phyloP scores from a whole-genome alignment of 257 asterid genomes.

The Solanum chiquidenum region DNA sequence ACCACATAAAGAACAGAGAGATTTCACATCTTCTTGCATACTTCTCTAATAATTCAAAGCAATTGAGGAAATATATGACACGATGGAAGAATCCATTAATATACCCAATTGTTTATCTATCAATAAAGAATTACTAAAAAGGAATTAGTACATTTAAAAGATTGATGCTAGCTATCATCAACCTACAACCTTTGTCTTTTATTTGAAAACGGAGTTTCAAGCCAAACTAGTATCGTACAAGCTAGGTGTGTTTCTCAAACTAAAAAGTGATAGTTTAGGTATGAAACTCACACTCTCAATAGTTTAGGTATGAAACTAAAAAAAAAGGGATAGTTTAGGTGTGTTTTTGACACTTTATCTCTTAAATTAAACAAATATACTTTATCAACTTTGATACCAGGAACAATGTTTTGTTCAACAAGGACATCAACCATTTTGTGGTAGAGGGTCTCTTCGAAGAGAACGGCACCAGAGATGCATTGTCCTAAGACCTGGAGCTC shows the following conservation, averaged over 20 bases:
- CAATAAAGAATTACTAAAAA: neutral
- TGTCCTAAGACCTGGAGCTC: constrained; percentile 2
- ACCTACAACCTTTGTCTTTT: neutral
- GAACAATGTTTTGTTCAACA: constrained; percentile 13
- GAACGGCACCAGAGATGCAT: neutral
- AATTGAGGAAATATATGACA: neutral
- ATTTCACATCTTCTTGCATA: neutral
- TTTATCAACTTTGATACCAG: constrained; percentile 16
- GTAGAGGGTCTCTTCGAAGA: neutral
- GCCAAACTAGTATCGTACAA: neutral
- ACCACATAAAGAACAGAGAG: neutral
- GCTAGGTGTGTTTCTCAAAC: too few relatives aligned
- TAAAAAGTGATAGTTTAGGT: too few relatives aligned
- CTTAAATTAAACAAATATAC: neutral
- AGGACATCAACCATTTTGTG: constrained; percentile 13
- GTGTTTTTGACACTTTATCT: too few relatives aligned
- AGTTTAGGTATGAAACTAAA: too few relatives aligned
- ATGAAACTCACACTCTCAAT: too few relatives aligned
- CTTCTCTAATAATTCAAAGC: neutral
- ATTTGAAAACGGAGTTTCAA: neutral
- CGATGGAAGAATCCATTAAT: neutral
- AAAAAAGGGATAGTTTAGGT: too few relatives aligned
- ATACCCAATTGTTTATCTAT: neutral
- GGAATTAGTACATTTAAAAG: neutral
- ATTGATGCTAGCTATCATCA: neutral